A percentile compares a stretch with the other conserved stretches of the same genome.
Conservation (phyloP, 2,329 filamentous ascomycete genomes). For the Sporothrix sp. region DNA sequence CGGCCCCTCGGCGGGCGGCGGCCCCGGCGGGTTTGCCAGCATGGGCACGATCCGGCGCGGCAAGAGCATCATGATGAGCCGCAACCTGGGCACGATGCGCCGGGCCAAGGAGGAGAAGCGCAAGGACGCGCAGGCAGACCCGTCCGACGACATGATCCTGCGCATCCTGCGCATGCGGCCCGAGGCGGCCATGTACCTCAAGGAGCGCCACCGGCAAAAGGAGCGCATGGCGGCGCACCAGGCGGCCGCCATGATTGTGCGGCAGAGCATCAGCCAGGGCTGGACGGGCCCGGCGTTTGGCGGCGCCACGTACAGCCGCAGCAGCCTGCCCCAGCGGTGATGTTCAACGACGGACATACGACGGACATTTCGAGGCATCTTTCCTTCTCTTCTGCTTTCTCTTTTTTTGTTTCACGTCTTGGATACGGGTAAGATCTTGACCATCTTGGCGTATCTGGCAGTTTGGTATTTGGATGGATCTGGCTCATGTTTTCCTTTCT, state of each 20-base stretch:
- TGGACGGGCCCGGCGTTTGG: slow-evolving; percentile 36
- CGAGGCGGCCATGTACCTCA: slow-evolving; percentile 78
- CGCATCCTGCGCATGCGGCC: slow-evolving; percentile 90
- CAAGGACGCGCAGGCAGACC: slow-evolving; percentile 90
- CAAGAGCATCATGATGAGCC: slow-evolving; percentile 83
- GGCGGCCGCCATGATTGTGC: slow-evolving; percentile 87
- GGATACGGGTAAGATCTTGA: too few relatives aligned
- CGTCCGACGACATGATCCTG: slow-evolving; percentile 96
- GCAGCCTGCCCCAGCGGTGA: slow-evolving; percentile 38
- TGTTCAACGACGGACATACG: too few relatives aligned
- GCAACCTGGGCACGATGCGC: slow-evolving; percentile 92
- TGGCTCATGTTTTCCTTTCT: too few relatives aligned
- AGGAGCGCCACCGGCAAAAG: slow-evolving; percentile 85
- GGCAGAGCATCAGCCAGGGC: slow-evolving; percentile 66
- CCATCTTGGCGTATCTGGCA: too few relatives aligned
- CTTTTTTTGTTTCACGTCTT: too few relatives aligned
- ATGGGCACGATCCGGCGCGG: slow-evolving; percentile 57
- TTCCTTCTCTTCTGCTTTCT: too few relatives aligned
- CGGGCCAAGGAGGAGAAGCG: slow-evolving; percentile 93
- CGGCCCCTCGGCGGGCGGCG: slow-evolving; percentile 36
- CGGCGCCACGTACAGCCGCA: slow-evolving; percentile 33
- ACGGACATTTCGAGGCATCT: too few relatives aligned
- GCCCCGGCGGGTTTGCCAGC: slow-evolving; percentile 47
- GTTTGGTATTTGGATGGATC: too few relatives aligned
- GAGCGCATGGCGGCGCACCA: slow-evolving; percentile 83